A percentile compares a stretch with the other conserved stretches of the same genome.
phyloP scores from a whole-genome alignment of 805 yeast genomes.

The Kazachstania psychrophila region DNA sequence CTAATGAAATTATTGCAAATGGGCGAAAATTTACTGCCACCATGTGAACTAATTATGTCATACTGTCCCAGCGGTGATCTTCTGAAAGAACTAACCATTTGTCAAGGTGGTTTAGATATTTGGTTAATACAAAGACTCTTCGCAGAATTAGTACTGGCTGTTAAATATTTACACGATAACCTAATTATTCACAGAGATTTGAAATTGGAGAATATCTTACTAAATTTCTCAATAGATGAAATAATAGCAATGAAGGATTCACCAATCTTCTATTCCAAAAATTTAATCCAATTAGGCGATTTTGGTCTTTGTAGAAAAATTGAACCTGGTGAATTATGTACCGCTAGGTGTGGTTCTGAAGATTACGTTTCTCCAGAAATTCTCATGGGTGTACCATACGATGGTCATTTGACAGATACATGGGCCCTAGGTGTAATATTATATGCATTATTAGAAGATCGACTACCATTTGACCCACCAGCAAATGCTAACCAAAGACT shows the following conservation, averaged over 20 bases:
- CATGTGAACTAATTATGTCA: slow-evolving; percentile 53
- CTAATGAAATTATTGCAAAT: slow-evolving; percentile 23
- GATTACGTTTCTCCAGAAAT: slow-evolving; percentile 95
- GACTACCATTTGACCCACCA: slow-evolving; percentile 87
- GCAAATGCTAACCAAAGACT: slow-evolving; percentile 38
- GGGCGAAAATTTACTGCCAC: slow-evolving; percentile 20
- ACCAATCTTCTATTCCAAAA: slow-evolving; percentile 5
- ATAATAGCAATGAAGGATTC: slow-evolving; percentile 15
- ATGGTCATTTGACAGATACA: slow-evolving; percentile 82
- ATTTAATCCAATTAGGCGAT: slow-evolving; percentile 61
- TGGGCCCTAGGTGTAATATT: slow-evolving; percentile 95
- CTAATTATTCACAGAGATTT: slow-evolving; percentile 82
- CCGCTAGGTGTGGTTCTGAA: slow-evolving; percentile 92
- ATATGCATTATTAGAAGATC: slow-evolving; percentile 72
- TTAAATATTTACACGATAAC: slow-evolving; percentile 58
- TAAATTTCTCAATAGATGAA: slow-evolving; percentile 34
- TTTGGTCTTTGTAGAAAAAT: slow-evolving; percentile 78
- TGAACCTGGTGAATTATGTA: slow-evolving; percentile 50
- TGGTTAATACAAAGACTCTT: slow-evolving; percentile 51
- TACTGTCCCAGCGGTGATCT: slow-evolving; percentile 82
- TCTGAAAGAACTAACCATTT: slow-evolving; percentile 46
- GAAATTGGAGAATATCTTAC: slow-evolving; percentile 76
- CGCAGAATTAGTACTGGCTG: slow-evolving; percentile 61
- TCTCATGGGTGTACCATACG: slow-evolving; percentile 80
- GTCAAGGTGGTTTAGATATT: slow-evolving; percentile 37